Base-by-base conservation (phyloP, 139 green algal species). In the Marvania coccoides region DNA sequence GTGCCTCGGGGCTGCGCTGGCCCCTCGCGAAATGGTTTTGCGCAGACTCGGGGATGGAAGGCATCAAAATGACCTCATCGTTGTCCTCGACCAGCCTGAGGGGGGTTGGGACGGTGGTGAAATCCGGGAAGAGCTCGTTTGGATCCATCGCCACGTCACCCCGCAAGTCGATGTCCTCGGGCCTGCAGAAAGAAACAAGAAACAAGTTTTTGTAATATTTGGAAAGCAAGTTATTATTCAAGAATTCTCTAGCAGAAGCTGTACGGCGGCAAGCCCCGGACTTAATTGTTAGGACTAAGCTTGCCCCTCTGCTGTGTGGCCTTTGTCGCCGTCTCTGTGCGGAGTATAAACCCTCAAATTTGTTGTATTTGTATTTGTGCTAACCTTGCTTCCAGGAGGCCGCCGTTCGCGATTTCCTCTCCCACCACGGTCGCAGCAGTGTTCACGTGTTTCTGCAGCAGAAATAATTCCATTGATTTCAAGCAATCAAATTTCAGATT, bases 1-100 rank as follows among this genome's bases (percentile, higher is more conserved):
- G n/a, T n/a, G n/a, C n/a, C n/a, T n/a, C n/a, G n/a, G n/a, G n/a
- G n/a, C n/a, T n/a, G n/a, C n/a, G n/a, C n/a, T n/a, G n/a, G n/a
- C n/a, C n/a, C n/a, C n/a, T n/a, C n/a, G n/a, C n/a, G n/a, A n/a
- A n/a, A n/a, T n/a, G n/a, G n/a, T n/a, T n/a, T n/a, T n/a, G n/a
- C n/a, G n/a, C 42, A 19, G 19, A 28, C 19, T 31, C 55, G 46
- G 56, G 56, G 46, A 84, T 54, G n/a, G 63, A 64, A 13, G 79
- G 81, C 72, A 83, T 74, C 15, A 87, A 28, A 28, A 87, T 76
- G 9, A 85, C 28, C 46, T 77, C 81, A 31, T 84, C 81, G 9
- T 39, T 56, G 19, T 51, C 42, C 19, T 51, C 19, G 19, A 80
- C 3, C 60, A 72, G 39, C 24, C 51, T 12, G 47, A 7, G 5